These are phyloP conservation scores for Lanmaoa pseudosensibilis DNA, from an alignment of 768 basidiomycete species.

Conservation along the genomic window DNA sequence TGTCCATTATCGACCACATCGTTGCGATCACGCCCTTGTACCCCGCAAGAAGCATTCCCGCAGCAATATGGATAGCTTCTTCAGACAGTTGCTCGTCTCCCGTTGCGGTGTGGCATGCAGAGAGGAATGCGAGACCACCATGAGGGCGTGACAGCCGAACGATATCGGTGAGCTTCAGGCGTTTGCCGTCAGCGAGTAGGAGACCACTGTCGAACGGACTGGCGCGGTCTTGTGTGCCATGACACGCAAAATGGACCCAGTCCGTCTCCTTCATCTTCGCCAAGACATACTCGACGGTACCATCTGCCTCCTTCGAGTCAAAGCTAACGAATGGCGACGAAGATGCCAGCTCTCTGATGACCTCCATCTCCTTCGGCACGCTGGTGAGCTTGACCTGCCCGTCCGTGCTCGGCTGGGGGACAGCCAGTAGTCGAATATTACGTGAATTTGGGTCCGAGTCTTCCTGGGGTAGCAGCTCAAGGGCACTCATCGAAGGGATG, in stretches of 20 bases:
- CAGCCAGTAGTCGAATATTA: too few relatives aligned
- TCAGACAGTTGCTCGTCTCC: neutral
- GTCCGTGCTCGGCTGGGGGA: too few relatives aligned
- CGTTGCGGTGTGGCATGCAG: neutral
- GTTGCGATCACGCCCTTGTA: neutral
- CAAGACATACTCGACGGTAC: too few relatives aligned
- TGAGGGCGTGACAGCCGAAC: constrained; percentile 1
- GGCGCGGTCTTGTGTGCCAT: constrained; percentile 22
- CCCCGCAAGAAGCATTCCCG: constrained; percentile 4
- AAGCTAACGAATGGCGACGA: too few relatives aligned
- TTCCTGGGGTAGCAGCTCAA: too few relatives aligned
- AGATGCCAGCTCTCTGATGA: too few relatives aligned
- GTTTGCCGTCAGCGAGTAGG: neutral
- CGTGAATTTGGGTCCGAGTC: too few relatives aligned
- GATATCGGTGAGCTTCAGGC: neutral
- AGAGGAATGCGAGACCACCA: constrained; percentile 29
- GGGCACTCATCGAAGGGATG: too few relatives aligned
- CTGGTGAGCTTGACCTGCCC: too few relatives aligned
- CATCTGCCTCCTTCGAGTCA: too few relatives aligned
- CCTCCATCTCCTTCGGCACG: too few relatives aligned
- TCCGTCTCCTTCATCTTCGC: neutral
- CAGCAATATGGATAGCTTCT: neutral
- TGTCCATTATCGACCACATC: constrained; percentile 5
- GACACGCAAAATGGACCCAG: constrained; percentile 35
- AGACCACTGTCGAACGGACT: constrained; percentile 25